Base-by-base conservation (phyloP, 768 basidiomycete genomes). In the Neoboletus subvelutipes region DNA sequence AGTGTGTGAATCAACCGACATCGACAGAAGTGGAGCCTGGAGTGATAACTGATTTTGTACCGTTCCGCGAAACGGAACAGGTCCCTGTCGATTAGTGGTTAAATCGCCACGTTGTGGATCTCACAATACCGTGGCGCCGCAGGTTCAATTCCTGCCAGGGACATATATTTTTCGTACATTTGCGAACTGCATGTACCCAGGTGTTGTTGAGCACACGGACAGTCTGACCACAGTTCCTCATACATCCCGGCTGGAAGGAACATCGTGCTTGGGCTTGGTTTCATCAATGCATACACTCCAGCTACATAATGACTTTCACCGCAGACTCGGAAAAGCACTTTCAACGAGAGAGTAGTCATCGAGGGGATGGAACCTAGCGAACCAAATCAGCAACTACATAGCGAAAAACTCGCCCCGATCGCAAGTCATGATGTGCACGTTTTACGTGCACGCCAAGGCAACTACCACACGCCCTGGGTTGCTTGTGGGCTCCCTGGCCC, bases 81-180 rank as follows among this genome's bases (percentile, higher is more conserved):
- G 73, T 75, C 74, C 72, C 61, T 74, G 72, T 74, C 74, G 74
- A 74, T 74, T 74, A 75, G 73, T 74, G 73, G 73, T 75, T 71
- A 74, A 75, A 74, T 74, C 73, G 64, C 64, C 74, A 74, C 71
- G 73, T 74, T 75, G 73, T 74, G 73, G 73, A 66, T 29, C 54
- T 60, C 69, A 62, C 71, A 64, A 13, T 34, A 64, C 73, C 73
- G 73, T 74, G 74, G 63, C 62, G 72, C 72, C 72, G 72, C 71
- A 69, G 70, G 70, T 71, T 71, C 70, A 67, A 71, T 71, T 71
- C 70, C 70, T 73, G 70, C 70, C 71, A 71, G 67, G 72, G 71
- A 74, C 72, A 28, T 28, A n/a, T 13, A 0, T 36, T 49, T 50
- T 50, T 26, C 26, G 34, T 24, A 15, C 15, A 13, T 15, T 22